Evolutionary conservation across 768 basidiomycete genomes (phyloP), one percentile per base, ranked within the genome.

Genomic region (Psilocybe subaeruginosa): DNA sequence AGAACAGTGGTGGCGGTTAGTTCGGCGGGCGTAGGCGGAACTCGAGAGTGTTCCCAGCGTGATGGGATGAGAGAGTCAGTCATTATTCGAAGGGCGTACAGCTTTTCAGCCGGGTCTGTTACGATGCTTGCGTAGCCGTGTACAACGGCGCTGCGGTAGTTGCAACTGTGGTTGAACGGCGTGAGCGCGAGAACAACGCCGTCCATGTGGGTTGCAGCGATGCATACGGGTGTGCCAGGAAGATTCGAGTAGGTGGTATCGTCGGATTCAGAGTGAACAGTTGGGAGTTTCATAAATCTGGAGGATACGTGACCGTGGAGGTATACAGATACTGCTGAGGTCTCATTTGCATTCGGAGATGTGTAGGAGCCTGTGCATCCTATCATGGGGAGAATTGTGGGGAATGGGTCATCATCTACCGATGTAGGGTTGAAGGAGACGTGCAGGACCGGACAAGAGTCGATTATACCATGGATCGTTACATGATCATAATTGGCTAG

Each of bases 111-210:
- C 2, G 58, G 47, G 46, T 70, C 66, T 6, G 59, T 61, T 1
- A 73, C 67, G 7, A 60, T 31, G 8, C 50, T 39, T 1, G 69
- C 69, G 37, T 66, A 70, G 4, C 72, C 72, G 47, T 72, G 71
- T 3, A 72, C 56, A 3, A 73, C 66, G 11, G 68, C 68, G 54
- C 69, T 70, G 48, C 71, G 70, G 51, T 70, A 73, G 60, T 73
- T 73, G 58, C 63, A 62, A 59, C 68, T 68, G 53, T 72, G 70
- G 58, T 71, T 68, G 63, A 72, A 73, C 1, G 70, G 71, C 0
- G 72, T 71, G 41, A 70, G 64, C 6, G 71, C 71, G 35, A 73
- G 67, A 23, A 73, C 69, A 29, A 71, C 39, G 4, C 72, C 72
- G 60, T 73, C 68, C 35, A 73, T 58, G 33, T 66, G 66, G 1